Percentiles rank a stretch among this genome's conserved stretches.
Evolutionary conservation across 2,329 filamentous ascomycete species (phyloP).

Genomic region (Cercospora sp.): DNA sequence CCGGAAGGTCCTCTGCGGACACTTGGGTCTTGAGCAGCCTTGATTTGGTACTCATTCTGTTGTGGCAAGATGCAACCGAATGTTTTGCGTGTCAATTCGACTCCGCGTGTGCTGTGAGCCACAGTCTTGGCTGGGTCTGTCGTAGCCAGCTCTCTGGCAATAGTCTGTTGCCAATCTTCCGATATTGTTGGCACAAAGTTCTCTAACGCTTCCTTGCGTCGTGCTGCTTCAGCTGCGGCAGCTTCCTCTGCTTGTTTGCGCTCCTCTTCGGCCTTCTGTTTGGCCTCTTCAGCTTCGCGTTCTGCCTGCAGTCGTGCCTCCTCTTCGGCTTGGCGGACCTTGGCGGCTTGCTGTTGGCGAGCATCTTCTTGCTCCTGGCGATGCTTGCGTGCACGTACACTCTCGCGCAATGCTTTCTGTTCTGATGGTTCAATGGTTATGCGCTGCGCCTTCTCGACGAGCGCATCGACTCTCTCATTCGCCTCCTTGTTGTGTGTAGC

Average conservation of each 20-base stretch:
- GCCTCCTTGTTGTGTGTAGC: neutral
- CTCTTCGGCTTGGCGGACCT: slow-evolving; percentile 17
- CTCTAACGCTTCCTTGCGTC: slow-evolving; percentile 5
- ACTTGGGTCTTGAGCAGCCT: neutral
- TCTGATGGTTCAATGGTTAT: slow-evolving; percentile 19
- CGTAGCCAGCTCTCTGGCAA: slow-evolving; percentile 40
- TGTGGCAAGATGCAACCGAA: slow-evolving; percentile 61
- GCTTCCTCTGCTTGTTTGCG: slow-evolving; percentile 14
- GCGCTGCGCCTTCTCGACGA: slow-evolving; percentile 19
- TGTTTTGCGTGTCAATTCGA: slow-evolving; percentile 57
- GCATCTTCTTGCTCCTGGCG: slow-evolving; percentile 17
- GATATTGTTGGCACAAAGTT: slow-evolving; percentile 36
- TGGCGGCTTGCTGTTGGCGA: slow-evolving; percentile 1
- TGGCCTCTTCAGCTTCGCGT: slow-evolving; percentile 19
- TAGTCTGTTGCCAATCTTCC: slow-evolving; percentile 43
- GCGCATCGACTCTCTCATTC: slow-evolving; percentile 16
- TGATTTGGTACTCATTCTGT: slow-evolving; percentile 21
- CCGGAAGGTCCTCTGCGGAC: slow-evolving; percentile 38
- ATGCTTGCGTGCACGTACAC: slow-evolving; percentile 18
- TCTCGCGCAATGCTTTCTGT: slow-evolving; percentile 18
- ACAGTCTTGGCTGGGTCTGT: slow-evolving; percentile 25
- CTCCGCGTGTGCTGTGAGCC: slow-evolving; percentile 41
- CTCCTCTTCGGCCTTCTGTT: slow-evolving; percentile 19
- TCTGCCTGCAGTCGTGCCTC: slow-evolving; percentile 18
- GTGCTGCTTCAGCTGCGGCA: slow-evolving; percentile 16